phyloP scores from a whole-genome alignment of 2,329 filamentous ascomycete species.

The Arachnomyces sp. region DNA sequence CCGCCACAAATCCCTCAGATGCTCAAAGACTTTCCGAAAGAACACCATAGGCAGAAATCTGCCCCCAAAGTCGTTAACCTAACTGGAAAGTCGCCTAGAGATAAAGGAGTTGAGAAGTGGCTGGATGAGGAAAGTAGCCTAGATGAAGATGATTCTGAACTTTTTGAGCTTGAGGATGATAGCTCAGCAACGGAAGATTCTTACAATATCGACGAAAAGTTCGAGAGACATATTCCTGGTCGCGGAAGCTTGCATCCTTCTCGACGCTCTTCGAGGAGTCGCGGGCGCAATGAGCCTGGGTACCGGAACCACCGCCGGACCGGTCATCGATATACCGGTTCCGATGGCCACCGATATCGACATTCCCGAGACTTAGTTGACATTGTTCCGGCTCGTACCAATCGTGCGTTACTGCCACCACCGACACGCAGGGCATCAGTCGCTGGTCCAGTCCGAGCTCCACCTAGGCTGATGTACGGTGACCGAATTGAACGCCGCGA shows the following conservation, averaged over 20 bases:
- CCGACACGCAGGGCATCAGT: too few species aligned
- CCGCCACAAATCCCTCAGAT: background rate
- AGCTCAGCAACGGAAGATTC: slow-evolving; percentile 23
- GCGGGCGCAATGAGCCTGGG: slow-evolving; percentile 9
- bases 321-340: slow-evolving; percentile 7
- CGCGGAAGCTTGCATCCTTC: slow-evolving; percentile 15
- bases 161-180: slow-evolving; percentile 20
- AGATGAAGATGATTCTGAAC: slow-evolving; percentile 23
- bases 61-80: slow-evolving; percentile 10
- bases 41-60: slow-evolving; percentile 4
- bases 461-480: slow-evolving; percentile 14
- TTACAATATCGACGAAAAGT: slow-evolving; percentile 14
- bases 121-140: slow-evolving; percentile 17
- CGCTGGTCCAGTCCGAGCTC: background rate
- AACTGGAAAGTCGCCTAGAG: slow-evolving; percentile 5
- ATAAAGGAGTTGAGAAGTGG: slow-evolving; percentile 11
- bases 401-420: too few species aligned
- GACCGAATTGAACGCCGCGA: slow-evolving; percentile 10
- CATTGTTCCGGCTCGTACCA: slow-evolving; percentile 13
- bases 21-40: background rate
- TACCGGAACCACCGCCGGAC: slow-evolving; percentile 24
- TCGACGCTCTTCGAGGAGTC: slow-evolving; percentile 13
- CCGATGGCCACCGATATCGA: slow-evolving; percentile 4
- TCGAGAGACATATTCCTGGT: slow-evolving; percentile 12
- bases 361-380: slow-evolving; percentile 17